A percentile compares a stretch with the other conserved stretches of the same genome.
phyloP scores from a whole-genome alignment of 202 grass and related monocot species.

The Elaeis oleifera region DNA sequence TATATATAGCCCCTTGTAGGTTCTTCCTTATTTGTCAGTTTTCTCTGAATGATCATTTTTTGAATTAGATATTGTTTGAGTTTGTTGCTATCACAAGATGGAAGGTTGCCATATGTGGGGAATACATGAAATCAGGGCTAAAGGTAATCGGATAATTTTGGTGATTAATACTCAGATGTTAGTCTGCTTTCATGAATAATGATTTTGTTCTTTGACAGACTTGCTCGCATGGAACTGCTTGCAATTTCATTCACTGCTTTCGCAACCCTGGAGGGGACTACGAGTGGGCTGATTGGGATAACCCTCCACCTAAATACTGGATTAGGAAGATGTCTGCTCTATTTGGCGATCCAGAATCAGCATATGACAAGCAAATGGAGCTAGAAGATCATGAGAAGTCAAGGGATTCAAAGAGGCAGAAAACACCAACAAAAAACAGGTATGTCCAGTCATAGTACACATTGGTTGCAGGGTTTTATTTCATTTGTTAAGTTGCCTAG shows the following conservation, averaged over 20 bases:
- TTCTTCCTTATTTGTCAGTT: background rate
- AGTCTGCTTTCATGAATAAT: too few species aligned
- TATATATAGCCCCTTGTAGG: background rate
- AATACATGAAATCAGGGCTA: constrained; percentile 90
- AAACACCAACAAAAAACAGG: constrained; percentile 47
- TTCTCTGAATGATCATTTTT: constrained; percentile 12
- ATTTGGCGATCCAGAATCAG: constrained; percentile 57
- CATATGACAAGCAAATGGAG: constrained; percentile 31
- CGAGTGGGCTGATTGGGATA: constrained; percentile 96
- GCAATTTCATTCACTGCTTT: constrained; percentile 98
- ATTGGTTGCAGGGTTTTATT: constrained; percentile 18
- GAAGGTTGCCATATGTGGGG: constrained; percentile 93
- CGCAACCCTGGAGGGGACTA: constrained; percentile 94
- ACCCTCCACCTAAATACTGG: constrained; percentile 80
- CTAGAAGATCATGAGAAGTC: constrained; percentile 24
- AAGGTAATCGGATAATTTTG: constrained; percentile 40
- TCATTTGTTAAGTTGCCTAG: background rate
- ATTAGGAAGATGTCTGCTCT: constrained; percentile 73
- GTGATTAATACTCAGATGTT: too few species aligned
- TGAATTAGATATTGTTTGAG: constrained; percentile 64
- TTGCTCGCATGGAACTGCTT: constrained; percentile 74
- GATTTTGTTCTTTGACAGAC: constrained; percentile 42
- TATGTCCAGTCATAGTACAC: constrained; percentile 17
- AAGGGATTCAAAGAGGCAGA: constrained; percentile 42
- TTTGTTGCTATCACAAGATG: constrained; percentile 87